Evolutionary conservation across 371 early-diverging fungal species (phyloP).

Genomic region (Lichtheimia ornata): DNA sequence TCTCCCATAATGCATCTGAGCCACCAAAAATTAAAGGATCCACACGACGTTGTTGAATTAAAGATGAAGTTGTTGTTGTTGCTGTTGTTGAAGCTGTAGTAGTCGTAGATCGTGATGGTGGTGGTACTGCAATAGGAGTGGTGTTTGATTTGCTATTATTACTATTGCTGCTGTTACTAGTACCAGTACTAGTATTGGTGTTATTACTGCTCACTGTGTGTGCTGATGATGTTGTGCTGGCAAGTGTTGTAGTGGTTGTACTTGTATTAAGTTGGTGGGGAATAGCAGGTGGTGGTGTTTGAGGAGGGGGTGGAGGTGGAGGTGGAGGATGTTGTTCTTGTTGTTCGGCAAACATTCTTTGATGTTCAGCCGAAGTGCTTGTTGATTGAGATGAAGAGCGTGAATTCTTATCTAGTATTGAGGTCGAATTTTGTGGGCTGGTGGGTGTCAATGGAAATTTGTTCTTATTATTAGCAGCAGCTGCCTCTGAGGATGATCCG

Average conservation of each 20-base stretch:
- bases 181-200: no score
- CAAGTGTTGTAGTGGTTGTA: no score
- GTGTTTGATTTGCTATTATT: no score
- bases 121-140: neutral
- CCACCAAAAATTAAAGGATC: conserved; percentile 47
- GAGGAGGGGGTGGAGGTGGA: conserved; percentile 14
- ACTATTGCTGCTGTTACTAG: no score
- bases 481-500: conserved; percentile 10
- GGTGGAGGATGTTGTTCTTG: neutral
- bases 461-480: neutral
- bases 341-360: neutral
- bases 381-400: no score
- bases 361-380: neutral
- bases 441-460: conserved; percentile 19
- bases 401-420: no score
- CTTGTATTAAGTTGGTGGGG: no score
- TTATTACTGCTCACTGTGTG: no score
- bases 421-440: conserved; percentile 10
- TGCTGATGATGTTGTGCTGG: no score
- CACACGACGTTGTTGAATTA: conserved; percentile 32
- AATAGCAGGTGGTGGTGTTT: neutral
- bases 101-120: conserved; percentile 12
- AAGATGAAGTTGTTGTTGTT: conserved; percentile 13
- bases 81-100: conserved; percentile 21
- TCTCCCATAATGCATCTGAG: conserved; percentile 49